Base-by-base conservation (phyloP, 1,284 basidiomycete genomes). In the Ceratobasidium sp. region DNA sequence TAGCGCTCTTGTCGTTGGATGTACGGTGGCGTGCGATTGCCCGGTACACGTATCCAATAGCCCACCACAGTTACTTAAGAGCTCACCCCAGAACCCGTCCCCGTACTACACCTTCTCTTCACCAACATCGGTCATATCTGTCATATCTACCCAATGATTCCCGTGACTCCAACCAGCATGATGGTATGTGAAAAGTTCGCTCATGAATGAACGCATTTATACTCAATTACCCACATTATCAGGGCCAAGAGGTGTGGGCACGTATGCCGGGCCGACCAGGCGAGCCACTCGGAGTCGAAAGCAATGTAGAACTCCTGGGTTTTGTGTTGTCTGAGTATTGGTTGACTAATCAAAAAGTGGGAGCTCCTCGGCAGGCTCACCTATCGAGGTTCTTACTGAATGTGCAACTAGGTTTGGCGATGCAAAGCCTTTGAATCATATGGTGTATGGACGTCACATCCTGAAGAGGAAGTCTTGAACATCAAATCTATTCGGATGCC, bases 211-310 rank as follows among this genome's bases (percentile, higher is more conserved):
- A 13, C 7, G 10, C 10, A 22, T 25, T 20, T 40, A 15, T 29
- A 25, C 43, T 20, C 27, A 40, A 40, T 8, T 40, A 8, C 43
- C 27, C 12, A 47, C 6, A 12, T 22, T 49, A 12, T 13, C 15
- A 65, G 60, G 60, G 60, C 7, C 60, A 65, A 43, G 60, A 65
- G 31, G 49, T 65, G n/a, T 65, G 60, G 60, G 60, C 60, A n/a
- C 32, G 60, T 12, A 65, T 65, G 60, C 60, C 43, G n/a, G 60
- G 49, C n/a, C 13, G 60, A 1, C 60, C 60, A 1, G 49, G 42
- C 8, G 60, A 65, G 17, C 60, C 60, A 0, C 34, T 53, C 49
- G 60, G 60, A 12, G 49, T 43, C 2, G 60, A 65, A 29, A 65
- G 60, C n/a, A 65, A 65, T 31, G 60, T 65, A 1, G 60, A 65